phyloP scores from a whole-genome alignment of 2,329 filamentous ascomycete genomes.

The Cercospora sesami region DNA sequence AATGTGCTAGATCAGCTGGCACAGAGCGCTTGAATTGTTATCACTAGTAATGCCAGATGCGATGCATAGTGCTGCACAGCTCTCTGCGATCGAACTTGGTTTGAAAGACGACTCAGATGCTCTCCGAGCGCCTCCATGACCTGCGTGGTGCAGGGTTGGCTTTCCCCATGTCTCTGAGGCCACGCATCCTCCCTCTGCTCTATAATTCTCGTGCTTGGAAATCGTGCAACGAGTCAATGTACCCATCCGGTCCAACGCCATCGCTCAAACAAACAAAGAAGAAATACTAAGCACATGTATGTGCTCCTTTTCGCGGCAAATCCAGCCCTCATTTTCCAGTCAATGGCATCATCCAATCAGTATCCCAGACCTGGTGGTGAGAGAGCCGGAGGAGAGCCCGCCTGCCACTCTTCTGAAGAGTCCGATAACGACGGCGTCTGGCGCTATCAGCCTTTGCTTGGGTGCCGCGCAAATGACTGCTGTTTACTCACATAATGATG shows the following conservation, averaged over 20 bases:
- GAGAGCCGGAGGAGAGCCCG: conserved; percentile 45
- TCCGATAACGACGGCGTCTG: conserved; percentile 78
- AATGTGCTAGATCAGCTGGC: not conserved
- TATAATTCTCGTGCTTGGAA: not conserved
- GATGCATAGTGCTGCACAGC: not conserved
- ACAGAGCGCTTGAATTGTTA: not conserved
- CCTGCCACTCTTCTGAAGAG: conserved; percentile 63
- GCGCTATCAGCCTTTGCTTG: conserved; percentile 34
- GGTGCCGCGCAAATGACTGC: conserved; percentile 27
- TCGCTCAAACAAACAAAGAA: conserved; percentile 9
- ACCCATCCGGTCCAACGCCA: conserved; percentile 12
- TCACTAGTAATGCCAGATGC: not conserved
- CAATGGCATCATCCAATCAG: not conserved
- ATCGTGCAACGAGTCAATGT: not conserved
- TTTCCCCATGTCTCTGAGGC: not conserved
- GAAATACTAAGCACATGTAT: not conserved
- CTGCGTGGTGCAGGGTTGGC: not conserved
- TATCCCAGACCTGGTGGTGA: not conserved
- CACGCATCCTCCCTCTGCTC: not conserved
- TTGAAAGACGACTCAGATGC: not conserved
- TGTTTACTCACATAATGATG: conserved; percentile 66
- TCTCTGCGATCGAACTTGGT: not conserved
- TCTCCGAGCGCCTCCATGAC: not conserved
- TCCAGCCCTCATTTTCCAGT: not conserved
- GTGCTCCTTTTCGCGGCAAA: not conserved